phyloP scores from a whole-genome alignment of 805 yeast genomes.

The Yarrowia sp. region DNA sequence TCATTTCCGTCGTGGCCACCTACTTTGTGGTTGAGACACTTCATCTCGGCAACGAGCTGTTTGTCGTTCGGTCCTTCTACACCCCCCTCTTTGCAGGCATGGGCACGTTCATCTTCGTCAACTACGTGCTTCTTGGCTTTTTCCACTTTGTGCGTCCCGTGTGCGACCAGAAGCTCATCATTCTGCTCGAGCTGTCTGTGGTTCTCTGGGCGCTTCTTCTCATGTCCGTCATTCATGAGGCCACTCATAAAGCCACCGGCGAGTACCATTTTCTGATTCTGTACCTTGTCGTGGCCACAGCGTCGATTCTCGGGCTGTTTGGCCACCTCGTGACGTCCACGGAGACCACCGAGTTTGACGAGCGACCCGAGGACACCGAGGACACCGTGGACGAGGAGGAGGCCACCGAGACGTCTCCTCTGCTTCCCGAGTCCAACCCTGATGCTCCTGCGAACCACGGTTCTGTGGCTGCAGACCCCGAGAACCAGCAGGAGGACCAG shows the following conservation, averaged over 20 bases:
- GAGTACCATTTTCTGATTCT: constrained; percentile 45
- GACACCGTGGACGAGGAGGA: background rate
- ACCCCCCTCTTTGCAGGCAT: constrained; percentile 51
- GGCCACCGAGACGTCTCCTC: constrained; percentile 22
- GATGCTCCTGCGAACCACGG: background rate
- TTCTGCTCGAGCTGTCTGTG: constrained; percentile 53
- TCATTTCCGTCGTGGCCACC: constrained; percentile 32
- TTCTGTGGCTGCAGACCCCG: background rate
- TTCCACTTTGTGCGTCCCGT: constrained; percentile 46
- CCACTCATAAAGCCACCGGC: constrained; percentile 49
- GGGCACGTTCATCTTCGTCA: constrained; percentile 50
- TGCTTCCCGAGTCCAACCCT: constrained; percentile 20
- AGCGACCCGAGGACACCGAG: background rate
- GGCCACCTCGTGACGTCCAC: constrained; percentile 39
- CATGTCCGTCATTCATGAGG: constrained; percentile 50
- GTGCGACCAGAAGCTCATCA: constrained; percentile 59
- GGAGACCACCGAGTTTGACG: background rate
- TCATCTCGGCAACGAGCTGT: constrained; percentile 46
- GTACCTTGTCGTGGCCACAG: constrained; percentile 42
- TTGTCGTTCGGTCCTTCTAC: constrained; percentile 52
- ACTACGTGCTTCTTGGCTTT: constrained; percentile 55
- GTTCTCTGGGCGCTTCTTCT: constrained; percentile 58
- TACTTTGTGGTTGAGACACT: constrained; percentile 44
- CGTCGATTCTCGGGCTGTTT: constrained; percentile 45
- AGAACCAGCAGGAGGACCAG: constrained; percentile 1